phyloP scores from a whole-genome alignment of 129 eudicot genomes.

The Tagetes erecta region DNA sequence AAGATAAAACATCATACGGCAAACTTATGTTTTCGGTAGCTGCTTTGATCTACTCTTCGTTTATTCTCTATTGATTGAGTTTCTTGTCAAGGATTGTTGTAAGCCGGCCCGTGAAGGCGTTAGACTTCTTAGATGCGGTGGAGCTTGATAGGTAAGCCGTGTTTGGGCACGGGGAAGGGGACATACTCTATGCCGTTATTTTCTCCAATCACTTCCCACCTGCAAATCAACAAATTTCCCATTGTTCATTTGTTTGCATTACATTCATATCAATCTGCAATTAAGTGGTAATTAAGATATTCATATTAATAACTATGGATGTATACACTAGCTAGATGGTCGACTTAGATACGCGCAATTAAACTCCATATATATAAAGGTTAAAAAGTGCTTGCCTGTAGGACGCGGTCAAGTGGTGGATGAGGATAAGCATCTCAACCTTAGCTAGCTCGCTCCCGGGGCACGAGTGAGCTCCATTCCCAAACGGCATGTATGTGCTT shows the following conservation, averaged over 20 bases:
- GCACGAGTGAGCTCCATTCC: slow-evolving; percentile 83
- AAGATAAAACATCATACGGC: not conserved
- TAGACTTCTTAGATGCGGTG: slow-evolving; percentile 17
- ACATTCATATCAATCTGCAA: too few relatives aligned
- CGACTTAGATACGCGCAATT: not conserved
- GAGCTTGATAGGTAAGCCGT: slow-evolving; percentile 57
- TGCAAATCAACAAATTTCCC: slow-evolving; percentile 8
- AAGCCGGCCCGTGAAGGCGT: not conserved
- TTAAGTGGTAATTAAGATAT: not conserved
- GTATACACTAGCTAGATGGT: not conserved
- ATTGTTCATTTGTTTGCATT: too few relatives aligned
- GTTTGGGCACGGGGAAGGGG: slow-evolving; percentile 79
- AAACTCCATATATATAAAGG: not conserved
- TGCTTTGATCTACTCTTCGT: not conserved
- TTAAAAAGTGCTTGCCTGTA: slow-evolving; percentile 44
- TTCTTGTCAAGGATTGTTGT: not conserved
- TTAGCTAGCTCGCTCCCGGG: slow-evolving; percentile 92
- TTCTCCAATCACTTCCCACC: slow-evolving; percentile 72
- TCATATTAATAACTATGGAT: not conserved
- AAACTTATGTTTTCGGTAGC: not conserved
- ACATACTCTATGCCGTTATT: slow-evolving; percentile 60
- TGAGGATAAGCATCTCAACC: slow-evolving; percentile 68
- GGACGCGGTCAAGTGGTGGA: slow-evolving; percentile 71
- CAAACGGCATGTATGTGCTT: slow-evolving; percentile 80
- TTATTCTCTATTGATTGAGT: not conserved